phyloP scores from a whole-genome alignment of 345 rosid genomes.

The Eucalyptus curtisii region DNA sequence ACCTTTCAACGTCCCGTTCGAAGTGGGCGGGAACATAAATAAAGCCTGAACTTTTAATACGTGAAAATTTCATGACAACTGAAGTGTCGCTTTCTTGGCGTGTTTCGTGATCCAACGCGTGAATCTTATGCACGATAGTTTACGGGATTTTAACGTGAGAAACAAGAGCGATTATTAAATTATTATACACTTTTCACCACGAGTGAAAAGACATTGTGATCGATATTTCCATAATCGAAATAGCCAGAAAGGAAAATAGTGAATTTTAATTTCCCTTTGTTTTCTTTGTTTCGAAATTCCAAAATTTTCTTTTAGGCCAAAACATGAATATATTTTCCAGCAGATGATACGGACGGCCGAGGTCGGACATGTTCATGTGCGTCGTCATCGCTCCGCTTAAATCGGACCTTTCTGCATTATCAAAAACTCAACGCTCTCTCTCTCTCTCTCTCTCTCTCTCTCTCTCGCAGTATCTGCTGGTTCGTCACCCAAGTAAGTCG shows the following conservation, averaged over 20 bases:
- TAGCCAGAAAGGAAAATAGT: neutral
- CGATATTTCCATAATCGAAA: neutral
- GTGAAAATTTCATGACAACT: neutral
- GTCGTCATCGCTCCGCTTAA: neutral
- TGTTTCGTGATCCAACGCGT: accelerated
- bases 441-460: neutral
- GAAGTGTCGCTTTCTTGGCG: neutral
- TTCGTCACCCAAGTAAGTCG: neutral
- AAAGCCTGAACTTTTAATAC: neutral
- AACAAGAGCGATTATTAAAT: neutral
- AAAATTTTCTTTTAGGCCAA: neutral
- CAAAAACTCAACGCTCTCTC: neutral
- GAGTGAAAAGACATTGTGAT: neutral
- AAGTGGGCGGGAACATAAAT: neutral
- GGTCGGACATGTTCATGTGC: neutral
- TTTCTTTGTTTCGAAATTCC: neutral
- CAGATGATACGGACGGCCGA: neutral
- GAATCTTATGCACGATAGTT: neutral
- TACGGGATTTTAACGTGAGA: accelerated
- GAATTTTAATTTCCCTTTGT: neutral
- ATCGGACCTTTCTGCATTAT: neutral
- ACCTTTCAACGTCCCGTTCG: too few relatives aligned
- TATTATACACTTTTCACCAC: neutral
- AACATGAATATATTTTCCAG: neutral
- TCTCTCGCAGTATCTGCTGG: neutral